Evolutionary conservation across 345 rosid genomes (phyloP).

Genomic region (Theobroma cacao): DNA sequence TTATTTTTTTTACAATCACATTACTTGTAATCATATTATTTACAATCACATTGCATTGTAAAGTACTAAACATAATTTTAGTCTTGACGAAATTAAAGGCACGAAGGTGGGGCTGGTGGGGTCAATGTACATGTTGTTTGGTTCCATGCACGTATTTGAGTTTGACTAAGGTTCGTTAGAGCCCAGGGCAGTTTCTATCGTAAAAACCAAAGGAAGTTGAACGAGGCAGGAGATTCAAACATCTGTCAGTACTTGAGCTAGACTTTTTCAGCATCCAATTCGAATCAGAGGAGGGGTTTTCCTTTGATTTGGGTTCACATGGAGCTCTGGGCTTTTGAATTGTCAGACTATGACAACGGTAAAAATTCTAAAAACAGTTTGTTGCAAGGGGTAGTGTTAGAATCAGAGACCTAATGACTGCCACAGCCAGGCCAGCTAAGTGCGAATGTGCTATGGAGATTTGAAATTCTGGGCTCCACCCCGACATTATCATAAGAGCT

Average conservation of each 20-base stretch:
- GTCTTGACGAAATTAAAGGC: too few relatives aligned
- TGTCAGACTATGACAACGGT: neutral
- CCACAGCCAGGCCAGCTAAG: too few relatives aligned
- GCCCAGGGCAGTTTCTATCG: neutral
- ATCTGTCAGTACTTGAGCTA: neutral
- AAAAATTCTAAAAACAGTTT: neutral
- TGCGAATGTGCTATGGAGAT: neutral
- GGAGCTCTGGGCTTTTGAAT: neutral
- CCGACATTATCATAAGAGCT: neutral
- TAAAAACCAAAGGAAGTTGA: neutral
- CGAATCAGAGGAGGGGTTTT: constrained; percentile 1
- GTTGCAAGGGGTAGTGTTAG: neutral
- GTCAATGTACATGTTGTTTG: neutral
- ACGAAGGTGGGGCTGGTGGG: constrained; percentile 41
- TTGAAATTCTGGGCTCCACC: neutral
- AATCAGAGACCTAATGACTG: neutral
- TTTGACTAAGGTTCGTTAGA: constrained; percentile 22
- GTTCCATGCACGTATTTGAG: constrained; percentile 27
- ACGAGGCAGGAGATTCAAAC: constrained; percentile 19
- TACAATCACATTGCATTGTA: too few relatives aligned
- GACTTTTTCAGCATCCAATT: neutral
- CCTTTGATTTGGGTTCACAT: constrained; percentile 1
- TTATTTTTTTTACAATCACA: too few relatives aligned
- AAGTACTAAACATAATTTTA: too few relatives aligned
- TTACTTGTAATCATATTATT: too few relatives aligned